phyloP scores from a whole-genome alignment of 2,329 filamentous ascomycete genomes.

The Curvularia lunata region DNA sequence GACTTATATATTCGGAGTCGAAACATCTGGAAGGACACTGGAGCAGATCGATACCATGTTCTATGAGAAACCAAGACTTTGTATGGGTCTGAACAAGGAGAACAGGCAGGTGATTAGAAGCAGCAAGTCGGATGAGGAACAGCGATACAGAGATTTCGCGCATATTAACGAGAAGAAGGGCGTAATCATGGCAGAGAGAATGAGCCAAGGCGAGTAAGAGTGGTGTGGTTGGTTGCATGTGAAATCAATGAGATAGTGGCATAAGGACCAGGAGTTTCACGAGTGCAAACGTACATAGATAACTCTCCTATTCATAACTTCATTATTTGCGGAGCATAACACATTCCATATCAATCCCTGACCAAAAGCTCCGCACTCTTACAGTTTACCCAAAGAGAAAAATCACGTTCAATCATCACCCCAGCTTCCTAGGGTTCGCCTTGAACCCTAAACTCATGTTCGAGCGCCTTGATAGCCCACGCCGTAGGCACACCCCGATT shows the following conservation, averaged over 20 bases:
- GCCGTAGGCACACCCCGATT: constrained; percentile 31
- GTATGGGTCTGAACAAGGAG: constrained; percentile 43
- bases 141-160: constrained; percentile 29
- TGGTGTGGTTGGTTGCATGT: no score
- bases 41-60: constrained; percentile 43
- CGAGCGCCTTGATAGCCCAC: constrained; percentile 31
- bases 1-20: constrained; percentile 48
- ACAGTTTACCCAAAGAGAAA: background rate
- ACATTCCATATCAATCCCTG: background rate
- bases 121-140: constrained; percentile 31
- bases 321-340: background rate
- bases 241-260: background rate
- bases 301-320: background rate
- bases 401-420: no score
- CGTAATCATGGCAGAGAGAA: constrained; percentile 8
- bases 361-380: background rate
- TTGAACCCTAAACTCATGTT: constrained; percentile 1
- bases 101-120: constrained; percentile 27
- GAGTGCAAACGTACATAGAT: background rate
- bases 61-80: constrained; percentile 37
- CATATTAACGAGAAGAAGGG: constrained; percentile 19
- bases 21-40: constrained; percentile 34
- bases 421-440: background rate
- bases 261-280: background rate
- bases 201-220: constrained; percentile 9